Conservation (phyloP, 192 early-diverging fungal species). For the Kappamyces sp. region DNA sequence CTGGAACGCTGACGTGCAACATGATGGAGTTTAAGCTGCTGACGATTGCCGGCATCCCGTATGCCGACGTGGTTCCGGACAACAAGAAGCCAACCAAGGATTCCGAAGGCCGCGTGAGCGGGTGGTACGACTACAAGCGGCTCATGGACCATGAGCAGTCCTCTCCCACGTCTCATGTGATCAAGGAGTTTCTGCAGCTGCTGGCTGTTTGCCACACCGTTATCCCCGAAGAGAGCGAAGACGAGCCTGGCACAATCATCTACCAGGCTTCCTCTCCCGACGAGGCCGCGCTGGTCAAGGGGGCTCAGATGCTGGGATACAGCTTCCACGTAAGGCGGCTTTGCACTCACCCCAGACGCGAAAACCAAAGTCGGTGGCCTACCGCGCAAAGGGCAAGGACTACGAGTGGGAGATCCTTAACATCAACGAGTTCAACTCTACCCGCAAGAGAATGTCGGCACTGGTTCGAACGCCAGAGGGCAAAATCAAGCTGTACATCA, state of each 20-base stretch:
- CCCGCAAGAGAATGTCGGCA: conserved; percentile 97
- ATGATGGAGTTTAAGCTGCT: conserved; percentile 59
- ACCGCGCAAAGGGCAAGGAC: conserved; percentile 33
- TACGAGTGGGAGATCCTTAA: conserved; percentile 88
- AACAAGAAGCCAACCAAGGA: conserved; percentile 69
- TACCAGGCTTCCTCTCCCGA: conserved; percentile 98
- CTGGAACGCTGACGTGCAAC: conserved; percentile 57
- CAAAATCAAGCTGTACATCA: conserved; percentile 81
- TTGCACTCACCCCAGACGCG: conserved; percentile 32
- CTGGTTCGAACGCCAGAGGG: conserved; percentile 84
- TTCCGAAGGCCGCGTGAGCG: conserved; percentile 52
- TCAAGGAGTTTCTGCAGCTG: conserved; percentile 85
- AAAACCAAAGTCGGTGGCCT: conserved; percentile 44
- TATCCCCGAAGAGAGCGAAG: conserved; percentile 76
- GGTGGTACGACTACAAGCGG: conserved; percentile 44
- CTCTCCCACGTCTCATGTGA: conserved; percentile 53
- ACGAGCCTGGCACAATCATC: conserved; percentile 61
- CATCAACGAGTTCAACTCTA: conserved; percentile 98
- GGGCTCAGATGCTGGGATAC: conserved; percentile 52
- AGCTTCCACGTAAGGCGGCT: conserved; percentile 33
- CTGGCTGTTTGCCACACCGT: conserved; percentile 96
- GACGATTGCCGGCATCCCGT: conserved; percentile 85
- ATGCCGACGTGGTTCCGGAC: conserved; percentile 86
- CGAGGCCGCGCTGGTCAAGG: conserved; percentile 87
- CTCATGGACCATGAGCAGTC: conserved; percentile 34